Evolutionary conservation across 1,284 basidiomycete genomes (phyloP).

Genomic region (Trichosporon ovoides): DNA sequence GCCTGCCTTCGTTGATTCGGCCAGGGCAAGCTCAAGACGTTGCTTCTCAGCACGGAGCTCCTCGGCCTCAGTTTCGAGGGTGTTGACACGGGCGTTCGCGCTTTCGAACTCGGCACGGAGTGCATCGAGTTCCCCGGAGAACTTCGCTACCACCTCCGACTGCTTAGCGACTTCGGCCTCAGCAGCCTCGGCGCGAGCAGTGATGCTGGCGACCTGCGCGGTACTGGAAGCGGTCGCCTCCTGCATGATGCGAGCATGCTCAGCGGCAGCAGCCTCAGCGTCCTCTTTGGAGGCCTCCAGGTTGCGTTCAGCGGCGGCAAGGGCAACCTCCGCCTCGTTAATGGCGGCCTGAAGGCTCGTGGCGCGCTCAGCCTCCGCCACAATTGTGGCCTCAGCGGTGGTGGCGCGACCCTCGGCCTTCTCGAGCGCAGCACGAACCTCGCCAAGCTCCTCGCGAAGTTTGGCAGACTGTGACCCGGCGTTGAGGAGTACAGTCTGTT

Average conservation of each 20-base stretch:
- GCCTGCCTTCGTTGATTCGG: not conserved
- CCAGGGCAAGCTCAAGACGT: conserved; percentile 6
- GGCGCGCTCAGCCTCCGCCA: conserved; percentile 1
- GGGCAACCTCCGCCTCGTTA: not conserved
- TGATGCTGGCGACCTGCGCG: not conserved
- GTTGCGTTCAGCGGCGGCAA: not conserved
- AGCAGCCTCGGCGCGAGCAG: conserved; percentile 70
- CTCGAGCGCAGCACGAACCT: not conserved
- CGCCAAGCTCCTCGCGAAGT: conserved; percentile 12
- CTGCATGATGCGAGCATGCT: conserved; percentile 61
- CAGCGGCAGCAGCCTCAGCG: not conserved
- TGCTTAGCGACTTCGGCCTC: conserved; percentile 59
- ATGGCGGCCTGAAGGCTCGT: not conserved
- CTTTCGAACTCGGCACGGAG: not conserved
- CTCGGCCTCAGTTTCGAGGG: not conserved
- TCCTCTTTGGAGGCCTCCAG: not conserved
- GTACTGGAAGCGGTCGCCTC: conserved; percentile 48
- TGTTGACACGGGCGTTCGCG: not conserved
- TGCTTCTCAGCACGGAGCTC: conserved; percentile 63
- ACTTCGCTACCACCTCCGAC: not conserved
- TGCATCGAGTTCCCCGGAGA: not conserved
- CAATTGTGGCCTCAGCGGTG: not conserved
- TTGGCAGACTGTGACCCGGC: not conserved
- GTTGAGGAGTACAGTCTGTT: conserved; percentile 7
- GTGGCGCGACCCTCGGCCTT: not conserved